Percentiles rank a stretch among this genome's conserved stretches.
Evolutionary conservation across 108 stramenopile species (phyloP).

Genomic region (Cyclostephanos invisitatus): DNA sequence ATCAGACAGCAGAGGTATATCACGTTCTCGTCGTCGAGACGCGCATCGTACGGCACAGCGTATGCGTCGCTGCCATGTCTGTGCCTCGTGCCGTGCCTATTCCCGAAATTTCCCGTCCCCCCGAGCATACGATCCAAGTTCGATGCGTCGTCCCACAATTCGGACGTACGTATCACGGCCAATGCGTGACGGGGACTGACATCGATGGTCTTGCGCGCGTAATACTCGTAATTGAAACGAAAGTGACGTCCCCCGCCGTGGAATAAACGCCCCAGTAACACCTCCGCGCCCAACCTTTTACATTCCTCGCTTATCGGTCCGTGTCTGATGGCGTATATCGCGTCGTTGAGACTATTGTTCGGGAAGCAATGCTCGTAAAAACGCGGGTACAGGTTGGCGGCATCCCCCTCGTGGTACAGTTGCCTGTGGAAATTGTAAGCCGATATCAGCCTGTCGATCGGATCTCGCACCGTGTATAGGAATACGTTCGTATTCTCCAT

Average conservation of each 20-base stretch:
- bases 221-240: conserved; percentile 2
- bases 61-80: conserved; percentile 1
- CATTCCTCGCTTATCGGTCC: background rate
- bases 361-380: conserved; percentile 17
- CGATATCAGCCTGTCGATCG: conserved; percentile 8
- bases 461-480: conserved; percentile 11
- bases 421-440: conserved; percentile 15
- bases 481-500: conserved; percentile 12
- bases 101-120: background rate
- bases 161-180: conserved; percentile 10
- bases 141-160: background rate
- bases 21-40: background rate
- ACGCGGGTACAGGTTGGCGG: background rate
- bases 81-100: background rate
- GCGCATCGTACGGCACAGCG: background rate
- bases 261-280: background rate
- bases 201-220: conserved; percentile 3
- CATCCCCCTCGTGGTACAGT: background rate
- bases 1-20: conserved; percentile 9
- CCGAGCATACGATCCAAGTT: background rate
- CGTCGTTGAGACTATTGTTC: background rate
- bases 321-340: background rate
- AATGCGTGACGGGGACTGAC: background rate
- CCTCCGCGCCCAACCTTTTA: background rate
- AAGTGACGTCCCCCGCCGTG: conserved; percentile 14